Evolutionary conservation across 495 filamentous ascomycete species (phyloP).

Genomic region (Neurospora sp.): DNA sequence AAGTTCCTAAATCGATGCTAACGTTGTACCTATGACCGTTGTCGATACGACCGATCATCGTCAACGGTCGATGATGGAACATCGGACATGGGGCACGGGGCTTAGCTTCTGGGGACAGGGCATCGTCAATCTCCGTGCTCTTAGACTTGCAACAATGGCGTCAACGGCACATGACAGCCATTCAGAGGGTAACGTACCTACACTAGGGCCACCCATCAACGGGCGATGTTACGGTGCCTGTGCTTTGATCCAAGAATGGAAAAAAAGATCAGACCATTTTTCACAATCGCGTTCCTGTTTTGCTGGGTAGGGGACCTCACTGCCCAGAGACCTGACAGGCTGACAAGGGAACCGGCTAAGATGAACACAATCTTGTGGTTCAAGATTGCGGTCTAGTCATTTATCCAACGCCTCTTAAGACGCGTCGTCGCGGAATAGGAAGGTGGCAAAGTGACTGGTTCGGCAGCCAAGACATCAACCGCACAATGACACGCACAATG

Average conservation of each 20-base stretch:
- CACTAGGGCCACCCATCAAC: not conserved
- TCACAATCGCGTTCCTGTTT: not conserved
- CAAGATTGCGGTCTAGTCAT: not conserved
- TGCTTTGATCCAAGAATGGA: not conserved
- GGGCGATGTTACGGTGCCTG: not conserved
- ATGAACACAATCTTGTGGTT: not conserved
- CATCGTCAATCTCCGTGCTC: not conserved
- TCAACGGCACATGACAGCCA: not conserved
- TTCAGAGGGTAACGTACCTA: not conserved
- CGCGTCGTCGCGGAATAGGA: not conserved
- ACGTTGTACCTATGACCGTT: not conserved
- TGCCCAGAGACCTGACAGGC: not conserved
- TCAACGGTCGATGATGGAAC: not conserved
- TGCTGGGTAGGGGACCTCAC: not conserved
- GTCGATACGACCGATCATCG: not conserved
- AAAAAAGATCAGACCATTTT: not conserved
- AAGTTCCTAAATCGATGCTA: not conserved
- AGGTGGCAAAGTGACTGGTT: not conserved
- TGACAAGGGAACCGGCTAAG: not conserved
- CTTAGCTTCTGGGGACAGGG: not conserved
- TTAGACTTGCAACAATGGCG: not conserved
- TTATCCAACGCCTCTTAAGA: not conserved
- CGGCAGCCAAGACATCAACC: not conserved
- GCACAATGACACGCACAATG: not conserved
- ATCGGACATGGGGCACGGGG: not conserved